These are phyloP conservation scores for Salix dunnii DNA, from an alignment of 345 rosid genomes.

Conservation along the genomic window DNA sequence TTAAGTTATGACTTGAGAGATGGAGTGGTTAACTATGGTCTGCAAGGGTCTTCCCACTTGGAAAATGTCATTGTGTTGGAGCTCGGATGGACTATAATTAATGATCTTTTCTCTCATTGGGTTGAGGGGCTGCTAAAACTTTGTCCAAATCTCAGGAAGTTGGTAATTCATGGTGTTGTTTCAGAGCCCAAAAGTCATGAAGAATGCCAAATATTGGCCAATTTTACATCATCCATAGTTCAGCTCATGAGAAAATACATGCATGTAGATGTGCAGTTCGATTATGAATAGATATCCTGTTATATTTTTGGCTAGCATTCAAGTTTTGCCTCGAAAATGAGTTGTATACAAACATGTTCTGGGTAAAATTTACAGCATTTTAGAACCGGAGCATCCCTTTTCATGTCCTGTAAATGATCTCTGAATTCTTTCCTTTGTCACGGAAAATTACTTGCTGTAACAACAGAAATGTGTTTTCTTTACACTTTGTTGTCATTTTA, in stretches of 20 bases:
- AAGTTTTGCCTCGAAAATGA: slow-evolving; percentile 14
- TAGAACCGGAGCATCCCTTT: slow-evolving; percentile 6
- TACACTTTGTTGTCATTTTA: slow-evolving; percentile 8
- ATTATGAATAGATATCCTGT: slow-evolving; percentile 42
- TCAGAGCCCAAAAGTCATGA: slow-evolving; percentile 65
- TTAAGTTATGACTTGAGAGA: slow-evolving; percentile 64
- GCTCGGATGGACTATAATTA: slow-evolving; percentile 70
- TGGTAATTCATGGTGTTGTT: slow-evolving; percentile 62
- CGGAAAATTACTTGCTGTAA: slow-evolving; percentile 4
- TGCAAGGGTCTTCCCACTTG: slow-evolving; percentile 52
- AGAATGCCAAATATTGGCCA: slow-evolving; percentile 60
- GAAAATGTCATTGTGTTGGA: slow-evolving; percentile 61
- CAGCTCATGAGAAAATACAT: slow-evolving; percentile 74
- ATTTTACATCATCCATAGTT: slow-evolving; percentile 65
- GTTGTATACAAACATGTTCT: slow-evolving; percentile 14
- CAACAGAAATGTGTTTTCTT: slow-evolving; percentile 5
- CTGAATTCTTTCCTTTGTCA: slow-evolving; percentile 17
- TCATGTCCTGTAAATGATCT: slow-evolving; percentile 8
- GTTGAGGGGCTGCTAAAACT: slow-evolving; percentile 58
- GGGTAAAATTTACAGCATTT: slow-evolving; percentile 11
- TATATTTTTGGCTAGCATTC: slow-evolving; percentile 8
- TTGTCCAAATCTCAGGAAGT: slow-evolving; percentile 63
- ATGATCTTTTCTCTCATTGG: slow-evolving; percentile 59
- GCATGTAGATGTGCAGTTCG: slow-evolving; percentile 70
- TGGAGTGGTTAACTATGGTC: slow-evolving; percentile 51